Conservation (phyloP, 2,329 filamentous ascomycete species). For the Fusarium sp. region DNA sequence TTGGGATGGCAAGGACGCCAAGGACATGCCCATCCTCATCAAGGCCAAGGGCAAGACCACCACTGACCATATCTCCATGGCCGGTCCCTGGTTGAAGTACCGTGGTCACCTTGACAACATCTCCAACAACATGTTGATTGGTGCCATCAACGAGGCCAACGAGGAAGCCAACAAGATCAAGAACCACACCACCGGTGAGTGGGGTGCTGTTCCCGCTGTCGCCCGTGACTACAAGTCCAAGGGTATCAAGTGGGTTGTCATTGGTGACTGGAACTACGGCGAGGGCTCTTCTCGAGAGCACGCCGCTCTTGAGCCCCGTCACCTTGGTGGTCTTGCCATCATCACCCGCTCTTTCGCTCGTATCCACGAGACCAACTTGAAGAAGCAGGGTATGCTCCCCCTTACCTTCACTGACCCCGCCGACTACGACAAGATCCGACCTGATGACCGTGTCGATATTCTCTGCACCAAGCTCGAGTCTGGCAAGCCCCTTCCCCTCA, state of each 20-base stretch:
- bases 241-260: conserved; percentile 94
- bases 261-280: conserved; percentile 99
- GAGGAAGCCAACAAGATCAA: conserved; percentile 97
- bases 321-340: conserved; percentile 96
- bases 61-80: conserved; percentile 97
- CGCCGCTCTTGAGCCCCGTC: conserved; percentile 95
- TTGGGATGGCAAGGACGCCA: conserved; percentile 93
- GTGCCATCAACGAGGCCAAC: conserved; percentile 95
- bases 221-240: conserved; percentile 99
- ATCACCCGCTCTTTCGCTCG: conserved; percentile 95
- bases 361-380: conserved; percentile 99
- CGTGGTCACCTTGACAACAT: conserved; percentile 99
- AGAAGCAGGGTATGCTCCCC: conserved; percentile 99
- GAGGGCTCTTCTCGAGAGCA: conserved; percentile 98
- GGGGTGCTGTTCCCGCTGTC: conserved; percentile 88
- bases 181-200: conserved; percentile 87
- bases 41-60: conserved; percentile 99
- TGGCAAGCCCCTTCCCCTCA: conserved; percentile 91
- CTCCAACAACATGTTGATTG: conserved; percentile 99
- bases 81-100: conserved; percentile 98
- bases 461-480: conserved; percentile 89
- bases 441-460: conserved; percentile 90
- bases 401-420: conserved; percentile 93
- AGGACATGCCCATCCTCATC: conserved; percentile 89
- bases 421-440: conserved; percentile 97